Conservation (phyloP, 805 yeast genomes). For the Ogataea pini region DNA sequence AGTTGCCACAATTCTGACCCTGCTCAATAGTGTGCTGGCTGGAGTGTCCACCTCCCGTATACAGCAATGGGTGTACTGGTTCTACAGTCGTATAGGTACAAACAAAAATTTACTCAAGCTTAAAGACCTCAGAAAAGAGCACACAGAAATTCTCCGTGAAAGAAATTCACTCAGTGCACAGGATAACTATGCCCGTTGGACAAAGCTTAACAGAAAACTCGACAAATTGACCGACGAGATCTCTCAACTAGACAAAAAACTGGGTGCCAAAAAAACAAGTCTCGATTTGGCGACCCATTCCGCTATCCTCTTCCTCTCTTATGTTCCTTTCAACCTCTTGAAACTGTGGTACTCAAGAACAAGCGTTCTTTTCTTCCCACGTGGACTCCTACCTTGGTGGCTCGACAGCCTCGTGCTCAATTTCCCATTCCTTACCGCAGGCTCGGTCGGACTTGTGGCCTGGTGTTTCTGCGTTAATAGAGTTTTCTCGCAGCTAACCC, state of each 20-base stretch:
- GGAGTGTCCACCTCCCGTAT: conserved; percentile 31
- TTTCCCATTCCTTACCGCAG: conserved; percentile 63
- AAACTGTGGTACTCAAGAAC: conserved; percentile 54
- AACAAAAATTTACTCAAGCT: conserved; percentile 31
- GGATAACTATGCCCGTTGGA: conserved; percentile 95
- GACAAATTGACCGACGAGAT: conserved; percentile 59
- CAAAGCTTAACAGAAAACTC: conserved; percentile 75
- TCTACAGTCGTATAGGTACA: conserved; percentile 25
- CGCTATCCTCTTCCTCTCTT: conserved; percentile 41
- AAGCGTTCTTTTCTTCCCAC: conserved; percentile 61
- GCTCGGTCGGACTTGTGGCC: conserved; percentile 59
- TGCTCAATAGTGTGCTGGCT: conserved; percentile 42
- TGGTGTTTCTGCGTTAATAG: conserved; percentile 50
- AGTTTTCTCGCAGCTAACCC: conserved; percentile 27
- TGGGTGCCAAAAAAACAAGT: conserved; percentile 39
- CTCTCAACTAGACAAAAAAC: conserved; percentile 40
- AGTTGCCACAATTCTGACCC: conserved; percentile 39
- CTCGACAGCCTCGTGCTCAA: conserved; percentile 52
- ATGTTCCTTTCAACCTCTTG: conserved; percentile 48
- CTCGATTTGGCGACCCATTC: conserved; percentile 38
- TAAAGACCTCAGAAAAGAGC: conserved; percentile 42
- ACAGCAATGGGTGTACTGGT: conserved; percentile 15
- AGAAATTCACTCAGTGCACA: conserved; percentile 75
- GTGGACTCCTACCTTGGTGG: conserved; percentile 55
- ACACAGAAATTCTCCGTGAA: conserved; percentile 48